phyloP scores from a whole-genome alignment of 129 eudicot species.

The Chrysanthemum seticuspe region DNA sequence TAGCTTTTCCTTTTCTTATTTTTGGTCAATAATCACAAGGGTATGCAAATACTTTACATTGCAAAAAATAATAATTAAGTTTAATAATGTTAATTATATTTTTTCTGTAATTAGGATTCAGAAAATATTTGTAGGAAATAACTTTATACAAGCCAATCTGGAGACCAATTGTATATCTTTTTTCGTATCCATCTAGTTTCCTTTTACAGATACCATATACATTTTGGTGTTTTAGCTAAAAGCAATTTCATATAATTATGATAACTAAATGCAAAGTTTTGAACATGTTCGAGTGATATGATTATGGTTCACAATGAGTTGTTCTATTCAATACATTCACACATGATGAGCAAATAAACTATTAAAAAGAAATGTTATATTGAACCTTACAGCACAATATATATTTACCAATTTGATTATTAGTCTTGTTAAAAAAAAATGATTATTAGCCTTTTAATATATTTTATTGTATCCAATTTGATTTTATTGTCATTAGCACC shows the following conservation, averaged over 20 bases:
- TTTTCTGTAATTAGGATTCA: background rate
- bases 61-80: too few species aligned
- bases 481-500: background rate
- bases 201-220: background rate
- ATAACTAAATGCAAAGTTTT: conserved; percentile 28
- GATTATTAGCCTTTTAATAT: background rate
- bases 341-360: conserved; percentile 16
- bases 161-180: background rate
- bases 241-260: conserved; percentile 24
- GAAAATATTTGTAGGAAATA: background rate
- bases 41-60: conserved; percentile 39
- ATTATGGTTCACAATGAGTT: conserved; percentile 37
- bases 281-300: conserved; percentile 29
- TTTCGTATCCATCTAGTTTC: background rate
- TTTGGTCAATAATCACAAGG: conserved; percentile 35
- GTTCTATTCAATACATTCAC: conserved; percentile 27
- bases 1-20: conserved; percentile 35
- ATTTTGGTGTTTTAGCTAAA: conserved; percentile 9
- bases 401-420: background rate
- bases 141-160: background rate
- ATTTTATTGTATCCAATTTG: background rate
- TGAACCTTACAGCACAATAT: conserved; percentile 8
- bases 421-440: background rate
- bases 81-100: background rate
- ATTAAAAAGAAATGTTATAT: background rate